Percentiles rank a stretch among this genome's conserved stretches.
Evolutionary conservation across 352 stramenopile species (phyloP).

Genomic region (Phytopythium chamaehyphon): DNA sequence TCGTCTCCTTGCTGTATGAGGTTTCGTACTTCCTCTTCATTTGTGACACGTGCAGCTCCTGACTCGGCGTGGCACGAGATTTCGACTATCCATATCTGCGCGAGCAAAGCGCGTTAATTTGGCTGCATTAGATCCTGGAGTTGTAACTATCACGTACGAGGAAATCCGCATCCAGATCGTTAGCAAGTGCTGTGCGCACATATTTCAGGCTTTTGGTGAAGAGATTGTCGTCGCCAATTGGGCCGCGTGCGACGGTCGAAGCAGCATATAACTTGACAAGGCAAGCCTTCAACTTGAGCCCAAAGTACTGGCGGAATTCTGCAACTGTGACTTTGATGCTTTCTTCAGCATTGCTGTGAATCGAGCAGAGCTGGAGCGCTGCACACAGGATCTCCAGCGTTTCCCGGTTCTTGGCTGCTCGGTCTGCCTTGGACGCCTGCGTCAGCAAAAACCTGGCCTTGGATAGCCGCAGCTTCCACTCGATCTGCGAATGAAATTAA

Average conservation of each 20-base stretch:
- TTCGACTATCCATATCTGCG: constrained; percentile 54
- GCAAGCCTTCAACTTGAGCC: constrained; percentile 39
- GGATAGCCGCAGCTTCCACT: constrained; percentile 40
- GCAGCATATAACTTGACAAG: constrained; percentile 50
- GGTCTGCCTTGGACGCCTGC: constrained; percentile 41
- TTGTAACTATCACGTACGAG: too few relatives aligned
- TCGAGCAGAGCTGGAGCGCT: constrained; percentile 30
- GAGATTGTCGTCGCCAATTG: constrained; percentile 18
- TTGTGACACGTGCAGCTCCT: constrained; percentile 29
- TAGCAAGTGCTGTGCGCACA: not conserved
- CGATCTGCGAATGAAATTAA: constrained; percentile 20
- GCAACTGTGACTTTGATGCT: not conserved
- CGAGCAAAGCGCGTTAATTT: too few relatives aligned
- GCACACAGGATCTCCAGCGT: constrained; percentile 46
- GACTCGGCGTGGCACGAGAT: constrained; percentile 51
- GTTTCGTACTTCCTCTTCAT: constrained; percentile 19
- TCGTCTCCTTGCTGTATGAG: constrained; percentile 42
- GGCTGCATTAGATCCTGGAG: too few relatives aligned
- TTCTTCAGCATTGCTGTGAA: not conserved
- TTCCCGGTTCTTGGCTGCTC: constrained; percentile 23
- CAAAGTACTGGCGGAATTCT: constrained; percentile 46
- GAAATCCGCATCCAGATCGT: constrained; percentile 41
- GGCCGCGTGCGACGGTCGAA: constrained; percentile 26
- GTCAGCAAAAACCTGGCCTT: constrained; percentile 56
- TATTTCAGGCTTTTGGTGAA: constrained; percentile 5